These are phyloP conservation scores for Bryum argenteum DNA, from an alignment of 225 moss, liverwort and hornwort genomes.

Conservation along the genomic window DNA sequence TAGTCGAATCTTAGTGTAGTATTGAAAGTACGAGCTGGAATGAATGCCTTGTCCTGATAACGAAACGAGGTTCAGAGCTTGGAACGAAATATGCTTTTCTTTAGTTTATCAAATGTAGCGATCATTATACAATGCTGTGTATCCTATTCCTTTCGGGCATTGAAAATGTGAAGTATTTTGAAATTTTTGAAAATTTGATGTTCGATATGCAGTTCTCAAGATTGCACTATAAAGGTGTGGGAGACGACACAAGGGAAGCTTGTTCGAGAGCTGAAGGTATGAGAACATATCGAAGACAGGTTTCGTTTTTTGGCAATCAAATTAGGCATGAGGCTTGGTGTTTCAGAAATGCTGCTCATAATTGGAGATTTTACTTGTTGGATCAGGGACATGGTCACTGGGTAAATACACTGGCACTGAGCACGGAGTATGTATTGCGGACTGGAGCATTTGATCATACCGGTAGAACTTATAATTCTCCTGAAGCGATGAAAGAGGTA, in stretches of 20 bases:
- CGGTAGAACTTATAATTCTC: conserved; percentile 54
- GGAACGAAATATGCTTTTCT: too few relatives aligned
- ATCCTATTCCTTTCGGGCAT: too few relatives aligned
- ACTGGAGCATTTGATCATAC: conserved; percentile 94
- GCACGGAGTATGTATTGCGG: conserved; percentile 86
- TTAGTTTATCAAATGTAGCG: too few relatives aligned
- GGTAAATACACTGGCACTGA: conserved; percentile 95
- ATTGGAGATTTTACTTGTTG: background rate
- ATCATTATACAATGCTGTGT: too few relatives aligned
- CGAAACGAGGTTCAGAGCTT: too few relatives aligned
- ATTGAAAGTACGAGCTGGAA: too few relatives aligned
- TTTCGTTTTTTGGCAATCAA: background rate
- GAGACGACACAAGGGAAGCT: conserved; percentile 94
- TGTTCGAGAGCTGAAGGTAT: conserved; percentile 88
- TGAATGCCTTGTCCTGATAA: too few relatives aligned
- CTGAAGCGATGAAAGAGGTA: conserved; percentile 83
- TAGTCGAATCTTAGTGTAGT: too few relatives aligned
- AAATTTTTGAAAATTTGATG: background rate
- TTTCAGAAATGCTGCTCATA: background rate
- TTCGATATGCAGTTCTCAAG: conserved; percentile 74
- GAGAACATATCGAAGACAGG: background rate
- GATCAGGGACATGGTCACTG: conserved; percentile 93
- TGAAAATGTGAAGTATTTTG: background rate
- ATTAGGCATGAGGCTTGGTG: background rate
- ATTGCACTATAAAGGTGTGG: conserved; percentile 97